Percentiles rank a stretch among this genome's conserved stretches.
Evolutionary conservation across 176 grass and related monocot species (phyloP).

Genomic region (Avena atlantica): DNA sequence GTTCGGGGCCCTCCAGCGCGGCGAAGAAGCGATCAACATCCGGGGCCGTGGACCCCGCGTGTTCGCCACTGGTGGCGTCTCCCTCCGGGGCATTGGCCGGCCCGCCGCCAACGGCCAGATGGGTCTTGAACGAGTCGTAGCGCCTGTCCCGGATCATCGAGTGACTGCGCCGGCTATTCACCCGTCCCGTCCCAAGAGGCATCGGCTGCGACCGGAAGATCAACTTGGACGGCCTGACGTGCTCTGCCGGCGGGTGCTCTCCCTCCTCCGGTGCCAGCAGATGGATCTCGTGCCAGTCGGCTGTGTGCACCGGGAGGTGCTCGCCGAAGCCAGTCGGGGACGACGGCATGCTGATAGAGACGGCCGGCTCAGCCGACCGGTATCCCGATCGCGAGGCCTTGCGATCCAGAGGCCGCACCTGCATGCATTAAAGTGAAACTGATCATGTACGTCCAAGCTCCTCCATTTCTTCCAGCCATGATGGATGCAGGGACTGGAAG

Average conservation of each 20-base stretch:
- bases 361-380: constrained; percentile 44
- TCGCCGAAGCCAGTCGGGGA: constrained; percentile 57
- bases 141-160: constrained; percentile 49
- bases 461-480: background rate
- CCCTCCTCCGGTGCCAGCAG: constrained; percentile 7
- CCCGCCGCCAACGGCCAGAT: constrained; percentile 57
- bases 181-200: background rate
- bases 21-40: constrained; percentile 79
- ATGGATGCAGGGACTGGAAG: background rate
- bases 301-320: background rate
- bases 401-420: constrained; percentile 43
- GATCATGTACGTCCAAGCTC: background rate
- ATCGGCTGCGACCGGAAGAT: constrained; percentile 83
- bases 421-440: background rate
- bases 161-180: background rate
- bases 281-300: background rate
- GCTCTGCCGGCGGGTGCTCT: background rate
- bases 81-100: constrained; percentile 18
- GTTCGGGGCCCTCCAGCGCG: constrained; percentile 83
- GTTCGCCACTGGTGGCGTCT: background rate
- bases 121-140: constrained; percentile 88
- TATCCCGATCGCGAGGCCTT: background rate
- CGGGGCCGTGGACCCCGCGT: constrained; percentile 38
- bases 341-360: constrained; percentile 80
- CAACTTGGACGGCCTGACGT: constrained; percentile 45